Evolutionary conservation across 1,139 yeast species (phyloP).

Genomic region (Taphrina communis): DNA sequence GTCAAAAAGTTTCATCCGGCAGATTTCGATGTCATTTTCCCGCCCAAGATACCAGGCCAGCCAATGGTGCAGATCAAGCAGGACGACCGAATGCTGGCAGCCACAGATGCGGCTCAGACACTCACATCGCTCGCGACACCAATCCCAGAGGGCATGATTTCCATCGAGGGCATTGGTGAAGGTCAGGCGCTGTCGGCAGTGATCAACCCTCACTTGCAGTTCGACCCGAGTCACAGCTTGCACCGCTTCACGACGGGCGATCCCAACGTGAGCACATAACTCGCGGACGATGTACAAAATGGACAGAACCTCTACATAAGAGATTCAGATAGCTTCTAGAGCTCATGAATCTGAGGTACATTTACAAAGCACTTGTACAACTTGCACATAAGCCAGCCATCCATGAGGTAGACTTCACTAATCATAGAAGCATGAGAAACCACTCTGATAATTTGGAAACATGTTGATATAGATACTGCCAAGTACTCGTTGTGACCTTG

Average conservation of each 20-base stretch:
- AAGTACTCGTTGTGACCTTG: no score
- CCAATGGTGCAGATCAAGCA: slow-evolving; percentile 22
- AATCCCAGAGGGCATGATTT: slow-evolving; percentile 24
- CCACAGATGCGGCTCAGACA: slow-evolving; percentile 39
- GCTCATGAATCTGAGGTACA: not conserved
- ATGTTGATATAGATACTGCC: no score
- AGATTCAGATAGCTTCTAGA: slow-evolving; percentile 8
- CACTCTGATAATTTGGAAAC: no score
- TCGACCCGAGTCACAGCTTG: slow-evolving; percentile 26
- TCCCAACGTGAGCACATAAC: slow-evolving; percentile 22
- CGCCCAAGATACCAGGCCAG: slow-evolving; percentile 27
- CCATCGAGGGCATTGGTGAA: slow-evolving; percentile 31
- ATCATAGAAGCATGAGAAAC: no score
- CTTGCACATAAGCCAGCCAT: slow-evolving; percentile 1
- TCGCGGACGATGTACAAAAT: slow-evolving; percentile 18
- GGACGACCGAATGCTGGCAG: slow-evolving; percentile 32
- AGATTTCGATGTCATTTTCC: slow-evolving; percentile 23
- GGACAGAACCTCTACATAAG: slow-evolving; percentile 17
- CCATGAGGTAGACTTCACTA: no score
- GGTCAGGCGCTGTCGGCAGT: slow-evolving; percentile 26
- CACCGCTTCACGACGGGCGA: slow-evolving; percentile 12
- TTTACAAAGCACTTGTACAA: not conserved
- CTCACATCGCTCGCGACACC: slow-evolving; percentile 38
- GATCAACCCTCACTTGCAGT: slow-evolving; percentile 23
- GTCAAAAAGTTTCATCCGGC: slow-evolving; percentile 37